A percentile compares a stretch with the other conserved stretches of the same genome.
Evolutionary conservation across 441 rosid genomes (phyloP).

Genomic region (Francoa sonchifolia): DNA sequence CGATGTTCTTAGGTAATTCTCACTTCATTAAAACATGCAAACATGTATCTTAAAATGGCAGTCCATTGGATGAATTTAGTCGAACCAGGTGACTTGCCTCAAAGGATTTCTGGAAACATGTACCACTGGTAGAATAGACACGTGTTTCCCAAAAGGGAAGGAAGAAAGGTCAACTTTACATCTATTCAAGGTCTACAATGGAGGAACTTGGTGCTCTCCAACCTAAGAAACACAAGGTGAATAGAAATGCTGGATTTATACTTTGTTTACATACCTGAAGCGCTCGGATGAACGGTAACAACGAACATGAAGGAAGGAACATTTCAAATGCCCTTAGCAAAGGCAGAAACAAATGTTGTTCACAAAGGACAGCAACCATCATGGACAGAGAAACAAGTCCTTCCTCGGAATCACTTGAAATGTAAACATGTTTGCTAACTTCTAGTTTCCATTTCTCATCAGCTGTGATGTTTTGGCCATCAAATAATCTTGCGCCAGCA

Average conservation of each 20-base stretch:
- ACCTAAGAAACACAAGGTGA: constrained; percentile 15
- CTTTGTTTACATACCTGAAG: constrained; percentile 69
- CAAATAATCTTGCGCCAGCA: constrained; percentile 19
- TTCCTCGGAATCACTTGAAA: constrained; percentile 41
- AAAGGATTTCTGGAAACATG: constrained; percentile 6
- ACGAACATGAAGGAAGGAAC: constrained; percentile 95
- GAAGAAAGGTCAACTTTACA: constrained; percentile 2
- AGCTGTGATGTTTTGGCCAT: constrained; percentile 23
- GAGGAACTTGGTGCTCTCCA: constrained; percentile 1
- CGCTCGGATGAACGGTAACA: constrained; percentile 88
- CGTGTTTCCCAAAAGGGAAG: constrained; percentile 5
- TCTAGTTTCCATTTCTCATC: constrained; percentile 39
- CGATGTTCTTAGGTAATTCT: too few relatives aligned
- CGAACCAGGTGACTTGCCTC: too few relatives aligned
- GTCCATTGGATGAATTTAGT: too few relatives aligned
- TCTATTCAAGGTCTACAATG: constrained; percentile 4
- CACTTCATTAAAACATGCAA: too few relatives aligned
- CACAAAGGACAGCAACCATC: constrained; percentile 97
- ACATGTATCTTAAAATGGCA: too few relatives aligned
- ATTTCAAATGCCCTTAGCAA: constrained; percentile 93
- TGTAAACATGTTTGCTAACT: constrained; percentile 26
- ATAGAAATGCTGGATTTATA: constrained; percentile 8
- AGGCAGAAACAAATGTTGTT: constrained; percentile 83
- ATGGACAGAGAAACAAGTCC: constrained; percentile 62
- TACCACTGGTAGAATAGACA: neutral